Base-by-base conservation (phyloP, 805 yeast species). In the Millerago galiae region DNA sequence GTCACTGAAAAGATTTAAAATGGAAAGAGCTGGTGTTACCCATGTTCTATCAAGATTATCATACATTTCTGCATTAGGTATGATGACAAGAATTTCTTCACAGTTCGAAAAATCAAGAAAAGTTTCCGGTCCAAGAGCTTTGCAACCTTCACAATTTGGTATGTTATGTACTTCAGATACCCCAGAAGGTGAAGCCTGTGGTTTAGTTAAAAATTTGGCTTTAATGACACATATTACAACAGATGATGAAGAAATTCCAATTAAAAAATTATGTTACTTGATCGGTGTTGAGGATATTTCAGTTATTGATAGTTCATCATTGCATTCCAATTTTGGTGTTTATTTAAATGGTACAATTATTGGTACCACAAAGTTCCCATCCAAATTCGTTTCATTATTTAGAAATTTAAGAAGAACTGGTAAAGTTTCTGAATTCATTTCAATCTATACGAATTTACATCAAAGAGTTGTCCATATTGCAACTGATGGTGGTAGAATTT, bases 101-200 rank as follows among this genome's bases (percentile, higher is more conserved):
- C 99, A 93, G 65, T 93, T 93, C 58, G 99, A 93, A 63, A 93
- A 93, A 62, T 89, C 98, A 2, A 76, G 99, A 67, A 93, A 93
- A 63, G 99, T 93, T 34, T 86, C 96, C 1, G 99, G 99, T 35
- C 99, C 99, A 39, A 84, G 99, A 75, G 97, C 99, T 13, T 73
- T 93, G 51, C 99, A 93, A 65, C 99, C 99, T 10, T 93, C 99
- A 2, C 99, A 93, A 68, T 93, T 93, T 63, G 99, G 99, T 61
- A 93, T 93, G 98, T 72, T 93, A 46, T 93, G 99, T 72, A 88
- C 98, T 7, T 86, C 98, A 0, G 99, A 93, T 75, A 93, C 99
- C 0, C 99, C 99, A 1, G 99, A 93, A 75, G 99, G 99, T 74
- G 99, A 93, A 66, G 99, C 99, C 1, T 93, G 99, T 79, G 99